Evolutionary conservation across 345 rosid species (phyloP), one percentile per base, ranked within the genome.

Genomic region (Rhizophora apiculata): DNA sequence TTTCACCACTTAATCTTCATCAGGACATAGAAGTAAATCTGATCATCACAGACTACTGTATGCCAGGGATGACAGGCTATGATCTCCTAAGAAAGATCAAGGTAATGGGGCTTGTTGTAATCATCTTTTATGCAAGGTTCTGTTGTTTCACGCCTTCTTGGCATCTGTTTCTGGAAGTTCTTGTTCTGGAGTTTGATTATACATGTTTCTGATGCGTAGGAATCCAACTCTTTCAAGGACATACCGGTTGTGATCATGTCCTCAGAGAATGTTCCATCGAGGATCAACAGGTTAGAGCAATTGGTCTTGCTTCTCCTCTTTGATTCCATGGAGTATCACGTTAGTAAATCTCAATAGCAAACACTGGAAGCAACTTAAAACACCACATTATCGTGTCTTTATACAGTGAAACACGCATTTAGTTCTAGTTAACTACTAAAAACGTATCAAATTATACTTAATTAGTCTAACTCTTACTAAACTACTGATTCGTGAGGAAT

Each of bases 61-160:
- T 92, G 99, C 99, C 99, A 20, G 99, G 93, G 15, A 92, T 94
- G 96, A 88, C 96, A 8, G 99, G 99, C 71, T 90, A 89, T 71
- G 97, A 95, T 85, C 93, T 95, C 10, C 86, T 95, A 11, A 87
- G 84, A 78, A 92, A 74, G 73, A 82, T 95, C 43, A 95, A 92
- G 92, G 95, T 89, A 83, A 60, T 55, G 15, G 54, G 46, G 15
- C 49, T 43, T 60, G 43, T 15, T 20, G 21, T 52, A 59, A 62
- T 13, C 16, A 13, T 48, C 1, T 43, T 51, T 24, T 56, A 20
- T 6, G 1, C 3, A 3, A 8, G 29, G 30, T 21, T 10, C 15
- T 27, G 60, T 22, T 55, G 60, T 9, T 56, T 27, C 6, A 27
- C 16, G 8, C 16, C 18, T 8, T 24, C 26, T 56, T 24, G 26